Conservation (phyloP, 176 grass and related monocot species). For the Chloris gayana region DNA sequence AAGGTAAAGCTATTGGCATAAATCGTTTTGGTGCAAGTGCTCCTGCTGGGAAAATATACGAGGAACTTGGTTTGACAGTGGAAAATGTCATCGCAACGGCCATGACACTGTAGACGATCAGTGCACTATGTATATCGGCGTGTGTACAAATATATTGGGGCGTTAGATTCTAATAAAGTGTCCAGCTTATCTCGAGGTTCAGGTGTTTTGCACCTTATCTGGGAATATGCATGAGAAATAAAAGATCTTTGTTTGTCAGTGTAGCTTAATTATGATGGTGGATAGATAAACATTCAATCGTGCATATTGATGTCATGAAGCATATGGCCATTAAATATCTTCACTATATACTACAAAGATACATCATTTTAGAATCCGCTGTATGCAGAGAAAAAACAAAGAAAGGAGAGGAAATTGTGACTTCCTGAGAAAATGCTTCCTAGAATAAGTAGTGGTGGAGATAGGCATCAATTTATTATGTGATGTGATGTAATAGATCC, state of each 20-base stretch:
- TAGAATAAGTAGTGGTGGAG: neutral
- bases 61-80: slow-evolving; percentile 59
- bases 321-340: too few species aligned
- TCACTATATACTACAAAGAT: too few species aligned
- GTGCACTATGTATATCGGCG: neutral
- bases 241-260: too few species aligned
- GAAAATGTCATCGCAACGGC: slow-evolving; percentile 47
- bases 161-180: neutral
- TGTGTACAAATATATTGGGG: neutral
- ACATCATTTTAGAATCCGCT: too few species aligned
- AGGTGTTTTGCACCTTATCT: too few species aligned
- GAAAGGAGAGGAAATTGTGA: neutral
- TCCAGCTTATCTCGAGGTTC: neutral
- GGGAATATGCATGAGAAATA: too few species aligned
- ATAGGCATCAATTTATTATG: neutral
- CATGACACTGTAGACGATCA: slow-evolving; percentile 29
- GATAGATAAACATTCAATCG: too few species aligned
- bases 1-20: slow-evolving; percentile 50
- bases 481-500: neutral
- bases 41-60: slow-evolving; percentile 57
- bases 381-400: too few species aligned
- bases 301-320: too few species aligned
- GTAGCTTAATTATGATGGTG: too few species aligned
- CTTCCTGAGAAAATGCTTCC: neutral
- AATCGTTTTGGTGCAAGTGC: slow-evolving; percentile 48